Base-by-base conservation (phyloP, 108 stramenopile species). In the Nitzschia sp. region DNA sequence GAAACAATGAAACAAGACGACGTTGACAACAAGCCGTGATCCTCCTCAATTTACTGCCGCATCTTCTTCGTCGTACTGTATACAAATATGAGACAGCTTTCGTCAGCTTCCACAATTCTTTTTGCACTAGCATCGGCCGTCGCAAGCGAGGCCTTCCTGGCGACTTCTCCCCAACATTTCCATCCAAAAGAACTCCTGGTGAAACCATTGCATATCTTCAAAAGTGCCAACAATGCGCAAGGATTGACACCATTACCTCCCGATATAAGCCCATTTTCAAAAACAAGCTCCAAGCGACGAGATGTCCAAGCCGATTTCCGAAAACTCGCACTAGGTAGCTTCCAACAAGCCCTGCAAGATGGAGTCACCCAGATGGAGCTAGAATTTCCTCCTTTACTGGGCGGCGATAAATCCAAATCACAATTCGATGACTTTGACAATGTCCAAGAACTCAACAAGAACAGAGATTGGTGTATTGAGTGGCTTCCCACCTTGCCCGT, bases 341-440 rank as follows among this genome's bases (percentile, higher is more conserved):
- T 94, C 1, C 61, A 79, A 15, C 19, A 66, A 9, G 87, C 87
- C n/a, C 28, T 71, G 0, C 47, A 36, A 17, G 81, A 85, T 34
- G 65, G 70, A 15, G 23, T 65, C 22, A 66, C 30, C 48, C 56
- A 63, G 35, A 19, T 90, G 38, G 91, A 95, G 72, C 58, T 95
- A 22, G 93, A 95, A 54, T 95, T 95, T 55, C 93, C 93, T 34
- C 88, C 91, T 2, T 62, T 95, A 26, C 53, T 91, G 22, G 89
- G 87, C 2, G 91, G 86, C 26, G 72, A 62, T 22, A 53, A 87
- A 45, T 62, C 66, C 29, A 95, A 95, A 57, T 76, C 77, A 8
- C 85, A 85, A 61, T 95, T 95, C 74, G 93, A 95, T 63, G 93
- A 95, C 65, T 92, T 92, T 83, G 91, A 92, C 68, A 95, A 95